A percentile compares a stretch with the other conserved stretches of the same genome.
Evolutionary conservation across 352 stramenopile genomes (phyloP).

Genomic region (Peronospora farinosa): DNA sequence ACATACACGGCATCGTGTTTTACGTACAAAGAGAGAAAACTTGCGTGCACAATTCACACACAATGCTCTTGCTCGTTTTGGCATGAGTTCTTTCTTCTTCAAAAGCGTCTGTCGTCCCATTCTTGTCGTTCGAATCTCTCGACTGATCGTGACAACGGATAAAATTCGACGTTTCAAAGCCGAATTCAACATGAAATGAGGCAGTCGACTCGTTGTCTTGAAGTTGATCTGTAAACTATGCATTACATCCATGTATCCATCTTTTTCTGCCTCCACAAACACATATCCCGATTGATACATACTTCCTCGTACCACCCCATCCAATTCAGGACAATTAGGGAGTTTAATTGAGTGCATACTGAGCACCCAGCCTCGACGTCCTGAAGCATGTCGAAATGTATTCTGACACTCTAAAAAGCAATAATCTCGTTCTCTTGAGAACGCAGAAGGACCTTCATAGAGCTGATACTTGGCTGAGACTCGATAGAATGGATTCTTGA

Average conservation of each 20-base stretch:
- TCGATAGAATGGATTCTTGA: slow-evolving; percentile 50
- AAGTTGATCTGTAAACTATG: slow-evolving; percentile 84
- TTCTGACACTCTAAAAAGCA: slow-evolving; percentile 76
- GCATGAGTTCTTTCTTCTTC: slow-evolving; percentile 59
- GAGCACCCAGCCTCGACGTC: slow-evolving; percentile 62
- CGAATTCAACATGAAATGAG: slow-evolving; percentile 58
- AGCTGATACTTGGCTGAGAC: slow-evolving; percentile 68
- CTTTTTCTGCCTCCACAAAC: slow-evolving; percentile 68
- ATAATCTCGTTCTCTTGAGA: slow-evolving; percentile 59
- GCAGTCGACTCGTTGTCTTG: slow-evolving; percentile 57
- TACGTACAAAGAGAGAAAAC: slow-evolving; percentile 67
- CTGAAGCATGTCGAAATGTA: slow-evolving; percentile 66
- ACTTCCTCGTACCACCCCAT: slow-evolving; percentile 64
- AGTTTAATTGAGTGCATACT: slow-evolving; percentile 84
- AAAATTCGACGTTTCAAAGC: slow-evolving; percentile 58
- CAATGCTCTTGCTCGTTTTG: slow-evolving; percentile 47
- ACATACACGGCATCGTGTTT: slow-evolving; percentile 65
- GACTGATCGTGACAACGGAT: slow-evolving; percentile 54
- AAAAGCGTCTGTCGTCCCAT: slow-evolving; percentile 56
- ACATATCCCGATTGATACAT: slow-evolving; percentile 81
- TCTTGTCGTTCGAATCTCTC: slow-evolving; percentile 55
- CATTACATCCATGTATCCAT: slow-evolving; percentile 82
- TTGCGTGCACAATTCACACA: slow-evolving; percentile 59
- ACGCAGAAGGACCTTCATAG: slow-evolving; percentile 48
- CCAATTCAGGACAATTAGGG: slow-evolving; percentile 59